These are phyloP conservation scores for Lasiodiplodia gonubiensis DNA, from an alignment of 2,329 filamentous ascomycete species.

Conservation along the genomic window DNA sequence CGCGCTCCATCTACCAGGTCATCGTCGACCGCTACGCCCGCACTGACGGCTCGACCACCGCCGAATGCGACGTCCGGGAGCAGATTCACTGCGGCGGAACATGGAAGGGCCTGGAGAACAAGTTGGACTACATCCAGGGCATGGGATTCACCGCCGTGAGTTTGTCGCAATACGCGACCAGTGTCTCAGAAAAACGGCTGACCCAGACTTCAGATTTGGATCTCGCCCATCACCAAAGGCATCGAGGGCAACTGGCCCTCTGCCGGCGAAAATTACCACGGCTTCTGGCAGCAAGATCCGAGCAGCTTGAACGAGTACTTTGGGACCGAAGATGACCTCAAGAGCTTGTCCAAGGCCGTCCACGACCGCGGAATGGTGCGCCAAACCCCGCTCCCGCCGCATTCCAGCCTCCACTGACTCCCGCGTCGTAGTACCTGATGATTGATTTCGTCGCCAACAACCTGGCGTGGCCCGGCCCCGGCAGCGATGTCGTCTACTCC, in stretches of 20 bases:
- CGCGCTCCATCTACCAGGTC: slow-evolving; percentile 45
- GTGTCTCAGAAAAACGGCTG: not conserved
- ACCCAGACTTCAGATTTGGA: slow-evolving; percentile 45
- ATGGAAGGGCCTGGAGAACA: slow-evolving; percentile 55
- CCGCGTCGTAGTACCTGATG: slow-evolving; percentile 52
- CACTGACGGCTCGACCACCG: slow-evolving; percentile 39
- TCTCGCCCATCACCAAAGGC: slow-evolving; percentile 46
- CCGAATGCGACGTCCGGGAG: slow-evolving; percentile 38
- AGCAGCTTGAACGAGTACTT: slow-evolving; percentile 57
- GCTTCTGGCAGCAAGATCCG: slow-evolving; percentile 57
- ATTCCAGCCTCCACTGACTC: slow-evolving; percentile 25
- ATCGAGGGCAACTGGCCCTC: slow-evolving; percentile 30
- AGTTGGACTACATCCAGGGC: slow-evolving; percentile 58
- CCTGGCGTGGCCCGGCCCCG: slow-evolving; percentile 40
- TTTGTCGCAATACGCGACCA: not conserved
- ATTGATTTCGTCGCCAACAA: slow-evolving; percentile 60
- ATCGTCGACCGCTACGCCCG: slow-evolving; percentile 44
- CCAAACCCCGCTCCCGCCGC: not conserved
- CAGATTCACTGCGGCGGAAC: slow-evolving; percentile 58
- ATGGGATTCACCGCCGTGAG: slow-evolving; percentile 54
- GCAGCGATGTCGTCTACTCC: slow-evolving; percentile 24
- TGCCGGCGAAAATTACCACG: slow-evolving; percentile 56
- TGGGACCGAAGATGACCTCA: slow-evolving; percentile 54
- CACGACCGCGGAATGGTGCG: slow-evolving; percentile 51
- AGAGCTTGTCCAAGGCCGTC: slow-evolving; percentile 52